Conservation (phyloP, 352 stramenopile genomes). For the Pythium folliculosum region DNA sequence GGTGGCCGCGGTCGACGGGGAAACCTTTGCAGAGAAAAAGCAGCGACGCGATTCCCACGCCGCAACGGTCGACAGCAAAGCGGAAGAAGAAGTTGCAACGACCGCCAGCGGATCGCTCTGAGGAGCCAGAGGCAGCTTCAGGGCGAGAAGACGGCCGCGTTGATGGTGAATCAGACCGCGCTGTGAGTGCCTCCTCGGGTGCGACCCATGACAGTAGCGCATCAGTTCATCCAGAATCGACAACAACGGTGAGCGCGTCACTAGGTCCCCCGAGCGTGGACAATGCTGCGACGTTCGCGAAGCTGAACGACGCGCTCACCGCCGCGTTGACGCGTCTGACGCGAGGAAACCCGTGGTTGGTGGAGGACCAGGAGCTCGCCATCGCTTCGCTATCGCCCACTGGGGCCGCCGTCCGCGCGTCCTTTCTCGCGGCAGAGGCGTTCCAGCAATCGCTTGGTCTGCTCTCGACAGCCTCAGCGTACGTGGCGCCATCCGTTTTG, state of each 20-base stretch:
- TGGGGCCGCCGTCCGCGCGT: constrained; percentile 1
- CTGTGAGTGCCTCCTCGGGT: not conserved
- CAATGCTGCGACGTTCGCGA: not conserved
- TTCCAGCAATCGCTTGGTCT: constrained; percentile 22
- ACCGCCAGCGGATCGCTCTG: no score
- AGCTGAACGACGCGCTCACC: not conserved
- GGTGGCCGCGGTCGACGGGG: constrained; percentile 16
- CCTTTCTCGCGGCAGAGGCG: constrained; percentile 24
- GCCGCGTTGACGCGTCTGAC: constrained; percentile 7
- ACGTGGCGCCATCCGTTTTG: not conserved
- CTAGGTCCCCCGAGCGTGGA: not conserved
- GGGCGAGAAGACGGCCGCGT: not conserved
- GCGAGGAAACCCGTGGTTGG: constrained; percentile 18
- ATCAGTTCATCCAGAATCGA: not conserved
- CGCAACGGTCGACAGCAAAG: not conserved
- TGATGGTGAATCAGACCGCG: not conserved
- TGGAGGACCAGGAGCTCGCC: constrained; percentile 2
- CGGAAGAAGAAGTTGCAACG: constrained; percentile 10
- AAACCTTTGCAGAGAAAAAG: constrained; percentile 7
- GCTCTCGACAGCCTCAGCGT: constrained; percentile 3
- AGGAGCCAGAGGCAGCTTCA: not conserved
- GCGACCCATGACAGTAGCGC: constrained; percentile 4
- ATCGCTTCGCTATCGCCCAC: not conserved
- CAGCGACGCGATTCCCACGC: not conserved
- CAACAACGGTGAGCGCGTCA: not conserved